Evolutionary conservation across 192 early-diverging fungal species (phyloP).

Genomic region (Rhizophagus sp.): DNA sequence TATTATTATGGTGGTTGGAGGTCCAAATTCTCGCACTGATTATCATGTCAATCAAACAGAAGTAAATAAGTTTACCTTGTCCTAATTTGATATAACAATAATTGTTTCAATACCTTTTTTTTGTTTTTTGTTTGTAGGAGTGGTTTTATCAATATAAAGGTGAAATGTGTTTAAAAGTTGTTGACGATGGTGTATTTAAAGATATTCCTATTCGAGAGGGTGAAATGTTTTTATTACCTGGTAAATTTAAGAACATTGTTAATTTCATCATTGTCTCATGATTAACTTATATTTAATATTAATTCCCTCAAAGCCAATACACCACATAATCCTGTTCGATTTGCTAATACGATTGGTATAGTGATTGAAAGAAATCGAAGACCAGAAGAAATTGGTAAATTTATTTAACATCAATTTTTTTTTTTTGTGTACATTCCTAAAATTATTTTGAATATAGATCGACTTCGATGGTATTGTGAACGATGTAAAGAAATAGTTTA

Average conservation of each 20-base stretch:
- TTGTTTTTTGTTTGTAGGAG: conserved; percentile 52
- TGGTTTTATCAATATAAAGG: conserved; percentile 98
- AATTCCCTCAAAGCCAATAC: conserved; percentile 59
- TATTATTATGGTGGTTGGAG: conserved; percentile 91
- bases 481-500: conserved; percentile 81
- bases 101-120: conserved; percentile 3
- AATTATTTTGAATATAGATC: conserved; percentile 55
- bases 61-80: conserved; percentile 40
- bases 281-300: background rate
- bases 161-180: conserved; percentile 89
- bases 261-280: background rate
- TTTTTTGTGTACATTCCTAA: background rate
- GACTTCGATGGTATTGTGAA: conserved; percentile 95
- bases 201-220: conserved; percentile 90
- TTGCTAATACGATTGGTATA: conserved; percentile 92
- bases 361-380: conserved; percentile 90
- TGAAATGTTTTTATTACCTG: conserved; percentile 94
- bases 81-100: background rate
- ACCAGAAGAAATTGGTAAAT: conserved; percentile 65
- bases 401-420: too few species aligned
- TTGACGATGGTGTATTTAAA: conserved; percentile 69
- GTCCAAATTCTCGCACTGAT: conserved; percentile 93
- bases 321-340: conserved; percentile 96
- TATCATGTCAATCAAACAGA: conserved; percentile 98
- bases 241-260: conserved; percentile 40